These are phyloP conservation scores for Limnanthes douglasii DNA, from an alignment of 345 rosid species.

Conservation along the genomic window DNA sequence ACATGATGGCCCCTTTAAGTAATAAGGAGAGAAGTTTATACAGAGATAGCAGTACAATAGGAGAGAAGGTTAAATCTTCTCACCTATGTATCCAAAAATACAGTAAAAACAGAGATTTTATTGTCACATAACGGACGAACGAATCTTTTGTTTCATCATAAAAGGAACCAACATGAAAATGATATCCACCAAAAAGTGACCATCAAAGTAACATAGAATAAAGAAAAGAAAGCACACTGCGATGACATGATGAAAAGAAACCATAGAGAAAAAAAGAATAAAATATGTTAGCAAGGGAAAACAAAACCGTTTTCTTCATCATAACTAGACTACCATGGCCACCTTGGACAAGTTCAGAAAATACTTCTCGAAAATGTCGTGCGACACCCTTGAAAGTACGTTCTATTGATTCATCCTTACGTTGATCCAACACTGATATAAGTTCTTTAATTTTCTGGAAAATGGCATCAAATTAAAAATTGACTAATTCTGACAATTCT, in stretches of 20 bases:
- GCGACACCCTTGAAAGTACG: constrained; percentile 98
- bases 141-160: too few species aligned
- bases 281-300: constrained; percentile 4
- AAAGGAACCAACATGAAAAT: too few species aligned
- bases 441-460: constrained; percentile 85
- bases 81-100: too few species aligned
- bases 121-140: too few species aligned
- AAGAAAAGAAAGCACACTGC: not conserved
- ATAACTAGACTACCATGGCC: constrained; percentile 84
- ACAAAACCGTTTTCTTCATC: constrained; percentile 84
- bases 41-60: too few species aligned
- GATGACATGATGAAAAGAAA: not conserved
- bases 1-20: too few species aligned
- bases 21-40: too few species aligned
- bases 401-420: constrained; percentile 96
- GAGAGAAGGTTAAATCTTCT: too few species aligned
- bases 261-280: not conserved
- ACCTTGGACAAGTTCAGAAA: constrained; percentile 88
- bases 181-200: not conserved
- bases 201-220: not conserved
- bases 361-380: constrained; percentile 78
- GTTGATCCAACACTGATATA: constrained; percentile 69
- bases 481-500: not conserved
- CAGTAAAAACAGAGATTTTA: too few species aligned
- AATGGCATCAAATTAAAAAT: constrained; percentile 3